Evolutionary conservation across 2,329 filamentous ascomycete genomes (phyloP).

Genomic region (Microsporum audouinii): DNA sequence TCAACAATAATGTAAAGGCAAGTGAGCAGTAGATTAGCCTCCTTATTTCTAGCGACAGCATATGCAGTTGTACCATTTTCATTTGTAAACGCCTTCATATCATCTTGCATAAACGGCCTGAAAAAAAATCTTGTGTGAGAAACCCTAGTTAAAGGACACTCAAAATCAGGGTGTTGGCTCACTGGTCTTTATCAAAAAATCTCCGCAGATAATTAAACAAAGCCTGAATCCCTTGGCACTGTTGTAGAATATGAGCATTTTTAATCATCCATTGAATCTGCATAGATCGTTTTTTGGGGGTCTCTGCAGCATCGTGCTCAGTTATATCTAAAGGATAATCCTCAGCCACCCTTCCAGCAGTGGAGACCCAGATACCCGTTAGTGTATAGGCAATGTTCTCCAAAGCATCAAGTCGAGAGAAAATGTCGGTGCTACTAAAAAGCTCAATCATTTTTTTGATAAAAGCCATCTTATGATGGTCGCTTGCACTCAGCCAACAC

Average conservation of each 20-base stretch:
- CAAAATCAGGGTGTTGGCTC: neutral
- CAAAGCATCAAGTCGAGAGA: conserved; percentile 35
- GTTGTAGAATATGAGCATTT: conserved; percentile 29
- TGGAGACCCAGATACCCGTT: conserved; percentile 59
- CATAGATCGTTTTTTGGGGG: conserved; percentile 37
- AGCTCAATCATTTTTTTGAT: conserved; percentile 28
- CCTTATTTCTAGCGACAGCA: conserved; percentile 28
- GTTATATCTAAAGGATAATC: conserved; percentile 24
- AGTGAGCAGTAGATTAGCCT: conserved; percentile 34
- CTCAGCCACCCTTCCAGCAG: conserved; percentile 40
- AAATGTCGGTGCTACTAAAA: conserved; percentile 30
- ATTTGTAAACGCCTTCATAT: conserved; percentile 18
- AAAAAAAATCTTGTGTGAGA: neutral
- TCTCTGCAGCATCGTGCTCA: conserved; percentile 30
- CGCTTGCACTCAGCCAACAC: conserved; percentile 56
- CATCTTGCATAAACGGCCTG: conserved; percentile 3
- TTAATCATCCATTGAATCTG: conserved; percentile 39
- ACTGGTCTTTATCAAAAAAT: conserved; percentile 30
- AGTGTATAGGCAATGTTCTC: conserved; percentile 43
- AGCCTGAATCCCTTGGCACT: conserved; percentile 26
- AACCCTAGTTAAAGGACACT: neutral
- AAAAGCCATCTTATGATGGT: conserved; percentile 39
- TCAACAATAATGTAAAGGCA: conserved; percentile 35
- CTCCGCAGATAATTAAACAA: conserved; percentile 30
- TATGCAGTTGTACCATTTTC: conserved; percentile 26